Evolutionary conservation across 2,329 filamentous ascomycete genomes (phyloP), one percentile per base, ranked within the genome.

Genomic region (Aspergillus sp.): DNA sequence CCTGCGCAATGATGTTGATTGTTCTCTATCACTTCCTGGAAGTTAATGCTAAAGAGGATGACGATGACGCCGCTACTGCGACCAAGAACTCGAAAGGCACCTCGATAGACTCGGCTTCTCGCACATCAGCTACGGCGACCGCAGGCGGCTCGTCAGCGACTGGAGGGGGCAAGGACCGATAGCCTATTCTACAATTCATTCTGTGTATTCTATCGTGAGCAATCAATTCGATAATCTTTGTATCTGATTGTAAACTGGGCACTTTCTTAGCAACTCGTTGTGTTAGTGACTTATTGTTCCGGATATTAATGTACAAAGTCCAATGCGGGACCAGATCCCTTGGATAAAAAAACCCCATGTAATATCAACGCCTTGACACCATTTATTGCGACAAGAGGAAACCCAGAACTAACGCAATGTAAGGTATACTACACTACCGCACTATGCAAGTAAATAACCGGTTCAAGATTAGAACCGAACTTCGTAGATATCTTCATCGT

Each of bases 1-100:
- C 87, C 55, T 85, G 88, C 41, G 87, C 93, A 62, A 93, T 98
- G 90, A 81, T 97, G 44, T 83, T 99, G 61, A 97, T 98, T 64
- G 87, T 99, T 30, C 78, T 96, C 26, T 98, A 99, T 78, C 92
- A 98, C 76, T 98, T 96, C 79, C 87, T 99, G 68, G 93, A 98
- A 75, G 85, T 96, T 80, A 98, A 99, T 72, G 85, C 91, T n/a
- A 81, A 83, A 64, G 83, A 88, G 57, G 76, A 80, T 42, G 64
- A 68, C 7, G 47, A 60, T 3, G 56, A 60, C 13, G 32, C 56
- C 11, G 24, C 57, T 12, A 32, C 53, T 17, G 34, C 55, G 9
- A 48, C 50, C 4, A 67, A 64, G 15, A 66, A 62, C 43, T 48
- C 62, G 2, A 48, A 57, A 20, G 36, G 32, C 20, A 39, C 44